Percentiles rank a stretch among this genome's conserved stretches.
These are phyloP conservation scores for Penicillium decumbens DNA, from an alignment of 2,329 filamentous ascomycete genomes.

Conservation along the genomic window DNA sequence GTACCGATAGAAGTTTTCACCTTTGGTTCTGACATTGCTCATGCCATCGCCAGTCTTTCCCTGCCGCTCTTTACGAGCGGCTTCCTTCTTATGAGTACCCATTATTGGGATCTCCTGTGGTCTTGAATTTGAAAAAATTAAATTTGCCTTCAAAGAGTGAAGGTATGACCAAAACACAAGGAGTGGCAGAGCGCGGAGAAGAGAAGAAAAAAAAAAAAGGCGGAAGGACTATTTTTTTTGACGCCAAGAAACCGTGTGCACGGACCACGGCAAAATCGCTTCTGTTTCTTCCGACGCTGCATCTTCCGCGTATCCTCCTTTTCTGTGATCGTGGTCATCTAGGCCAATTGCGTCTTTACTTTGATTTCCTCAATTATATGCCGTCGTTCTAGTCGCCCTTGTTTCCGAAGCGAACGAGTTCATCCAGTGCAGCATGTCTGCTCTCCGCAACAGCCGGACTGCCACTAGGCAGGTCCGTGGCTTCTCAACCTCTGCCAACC, in stretches of 20 bases:
- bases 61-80: slow-evolving; percentile 73
- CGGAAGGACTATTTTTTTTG: slow-evolving; percentile 29
- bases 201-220: slow-evolving; percentile 28
- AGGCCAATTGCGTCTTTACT: slow-evolving; percentile 5
- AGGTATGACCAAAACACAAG: slow-evolving; percentile 24
- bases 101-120: slow-evolving; percentile 48
- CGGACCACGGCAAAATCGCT: slow-evolving; percentile 41
- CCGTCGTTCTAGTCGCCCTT: not conserved
- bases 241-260: slow-evolving; percentile 35
- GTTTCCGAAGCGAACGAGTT: not conserved
- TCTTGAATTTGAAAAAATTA: slow-evolving; percentile 15
- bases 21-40: slow-evolving; percentile 86
- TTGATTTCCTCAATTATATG: not conserved
- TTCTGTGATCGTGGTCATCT: slow-evolving; percentile 3
- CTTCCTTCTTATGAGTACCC: slow-evolving; percentile 92
- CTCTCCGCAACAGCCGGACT: slow-evolving; percentile 36
- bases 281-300: slow-evolving; percentile 28
- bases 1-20: slow-evolving; percentile 94
- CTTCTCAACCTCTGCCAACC: slow-evolving; percentile 36
- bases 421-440: slow-evolving; percentile 29
- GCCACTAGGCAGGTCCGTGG: slow-evolving; percentile 38
- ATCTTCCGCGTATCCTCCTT: slow-evolving; percentile 20
- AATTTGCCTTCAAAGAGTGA: slow-evolving; percentile 26
- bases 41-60: slow-evolving; percentile 82
- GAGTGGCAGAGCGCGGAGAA: slow-evolving; percentile 31